Conservation (phyloP, 2,329 filamentous ascomycete genomes). For the Phaeosphaeria sp. region DNA sequence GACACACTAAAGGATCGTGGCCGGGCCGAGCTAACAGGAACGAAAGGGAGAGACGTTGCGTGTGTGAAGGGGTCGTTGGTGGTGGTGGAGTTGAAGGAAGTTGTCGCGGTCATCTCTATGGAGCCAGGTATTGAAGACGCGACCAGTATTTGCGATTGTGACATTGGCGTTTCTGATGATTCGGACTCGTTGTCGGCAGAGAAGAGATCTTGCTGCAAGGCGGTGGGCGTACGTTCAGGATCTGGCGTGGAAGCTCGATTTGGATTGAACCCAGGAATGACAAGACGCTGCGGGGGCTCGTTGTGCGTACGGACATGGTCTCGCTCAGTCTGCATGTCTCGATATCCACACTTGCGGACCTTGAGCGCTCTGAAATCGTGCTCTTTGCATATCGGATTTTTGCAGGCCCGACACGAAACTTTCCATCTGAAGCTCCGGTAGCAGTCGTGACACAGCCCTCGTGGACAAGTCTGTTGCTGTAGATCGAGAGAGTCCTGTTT, state of each 20-base stretch:
- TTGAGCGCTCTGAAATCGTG: conserved; percentile 65
- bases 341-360: conserved; percentile 64
- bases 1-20: conserved; percentile 48
- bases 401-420: conserved; percentile 64
- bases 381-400: conserved; percentile 64
- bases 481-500: conserved; percentile 52
- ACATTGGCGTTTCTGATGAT: conserved; percentile 38
- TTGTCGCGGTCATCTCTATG: conserved; percentile 38
- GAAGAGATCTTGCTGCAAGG: conserved; percentile 30
- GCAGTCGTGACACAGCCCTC: conserved; percentile 65
- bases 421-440: conserved; percentile 66
- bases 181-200: conserved; percentile 36
- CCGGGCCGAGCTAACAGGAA: conserved; percentile 43
- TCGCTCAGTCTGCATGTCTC: conserved; percentile 60
- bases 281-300: conserved; percentile 38
- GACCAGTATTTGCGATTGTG: conserved; percentile 44
- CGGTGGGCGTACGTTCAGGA: conserved; percentile 32
- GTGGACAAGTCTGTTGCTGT: conserved; percentile 57
- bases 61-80: conserved; percentile 32
- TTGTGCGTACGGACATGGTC: conserved; percentile 48
- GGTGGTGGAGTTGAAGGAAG: conserved; percentile 32
- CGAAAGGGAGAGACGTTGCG: conserved; percentile 33
- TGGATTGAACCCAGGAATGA: conserved; percentile 48
- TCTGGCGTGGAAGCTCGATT: conserved; percentile 31
- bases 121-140: conserved; percentile 27